A percentile compares a stretch with the other conserved stretches of the same genome.
Conservation (phyloP, 768 basidiomycete species). For the Kwoniella heveanensis region DNA sequence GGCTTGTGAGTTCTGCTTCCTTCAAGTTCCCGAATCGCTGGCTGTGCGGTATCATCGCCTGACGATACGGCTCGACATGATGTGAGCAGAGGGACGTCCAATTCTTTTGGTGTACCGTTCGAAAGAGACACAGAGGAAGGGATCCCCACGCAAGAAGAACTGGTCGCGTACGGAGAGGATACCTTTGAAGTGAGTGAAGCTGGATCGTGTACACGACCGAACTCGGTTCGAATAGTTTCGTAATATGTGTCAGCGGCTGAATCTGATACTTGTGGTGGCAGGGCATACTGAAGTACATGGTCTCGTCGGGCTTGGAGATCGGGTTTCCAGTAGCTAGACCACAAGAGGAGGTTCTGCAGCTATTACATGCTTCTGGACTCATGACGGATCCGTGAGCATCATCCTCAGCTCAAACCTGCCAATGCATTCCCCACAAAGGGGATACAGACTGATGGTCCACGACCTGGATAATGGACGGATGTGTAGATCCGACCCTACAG, state of each 20-base stretch:
- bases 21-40: no score
- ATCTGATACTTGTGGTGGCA: slow-evolving; percentile 51
- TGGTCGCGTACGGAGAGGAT: slow-evolving; percentile 47
- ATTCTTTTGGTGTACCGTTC: slow-evolving; percentile 52
- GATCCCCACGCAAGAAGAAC: slow-evolving; percentile 28
- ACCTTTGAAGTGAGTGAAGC: slow-evolving; percentile 48
- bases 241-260: no score
- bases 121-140: slow-evolving; percentile 22
- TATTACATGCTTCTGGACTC: slow-evolving; percentile 79
- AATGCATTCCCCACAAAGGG: no score
- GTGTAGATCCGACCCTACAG: slow-evolving; percentile 54
- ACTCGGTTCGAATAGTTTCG: no score
- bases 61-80: background rate
- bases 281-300: slow-evolving; percentile 98
- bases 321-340: slow-evolving; percentile 75
- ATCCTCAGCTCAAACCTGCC: background rate
- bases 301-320: slow-evolving; percentile 67
- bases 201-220: no score
- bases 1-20: slow-evolving; percentile 53
- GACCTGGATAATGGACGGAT: no score
- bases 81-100: slow-evolving; percentile 42
- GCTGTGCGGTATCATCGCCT: no score
- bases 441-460: no score
- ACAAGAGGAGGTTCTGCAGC: slow-evolving; percentile 77
- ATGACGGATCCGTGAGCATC: slow-evolving; percentile 73